A percentile compares a stretch with the other conserved stretches of the same genome.
These are phyloP conservation scores for Coniochaeta ligniaria DNA, from an alignment of 2,329 filamentous ascomycete genomes.

Conservation along the genomic window DNA sequence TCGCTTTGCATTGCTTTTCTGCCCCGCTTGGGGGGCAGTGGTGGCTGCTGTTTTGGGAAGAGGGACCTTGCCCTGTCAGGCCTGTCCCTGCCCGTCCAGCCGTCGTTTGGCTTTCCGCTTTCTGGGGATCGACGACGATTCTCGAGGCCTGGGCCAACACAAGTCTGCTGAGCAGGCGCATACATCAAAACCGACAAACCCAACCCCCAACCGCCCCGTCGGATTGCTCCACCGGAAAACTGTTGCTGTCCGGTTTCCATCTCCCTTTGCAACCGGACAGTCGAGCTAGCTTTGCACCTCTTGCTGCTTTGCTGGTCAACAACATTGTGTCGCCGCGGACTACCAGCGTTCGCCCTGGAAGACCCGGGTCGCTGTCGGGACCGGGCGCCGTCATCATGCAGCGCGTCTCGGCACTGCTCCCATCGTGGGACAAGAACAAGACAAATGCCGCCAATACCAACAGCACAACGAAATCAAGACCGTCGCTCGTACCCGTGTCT, in stretches of 20 bases:
- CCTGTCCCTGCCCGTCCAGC: no score
- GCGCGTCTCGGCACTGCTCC: conserved; percentile 38
- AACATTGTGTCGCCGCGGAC: not conserved
- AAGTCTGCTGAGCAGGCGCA: not conserved
- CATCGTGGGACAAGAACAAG: conserved; percentile 24
- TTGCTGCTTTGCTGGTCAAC: not conserved
- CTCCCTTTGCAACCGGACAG: not conserved
- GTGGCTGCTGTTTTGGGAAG: not conserved
- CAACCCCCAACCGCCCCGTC: not conserved
- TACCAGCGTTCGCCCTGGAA: not conserved
- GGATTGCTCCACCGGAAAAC: not conserved
- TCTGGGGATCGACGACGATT: not conserved
- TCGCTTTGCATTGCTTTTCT: not conserved
- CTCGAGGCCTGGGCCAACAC: not conserved
- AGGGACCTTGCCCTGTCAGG: not conserved
- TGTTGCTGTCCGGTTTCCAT: not conserved
- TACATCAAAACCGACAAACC: not conserved
- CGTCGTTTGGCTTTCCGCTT: not conserved
- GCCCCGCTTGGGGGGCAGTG: not conserved
- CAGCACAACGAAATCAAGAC: conserved; percentile 5
- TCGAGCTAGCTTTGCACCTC: not conserved
- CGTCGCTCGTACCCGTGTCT: conserved; percentile 10
- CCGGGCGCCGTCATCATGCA: conserved; percentile 26
- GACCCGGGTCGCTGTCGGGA: not conserved
- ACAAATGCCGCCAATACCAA: conserved; percentile 11